A percentile compares a stretch with the other conserved stretches of the same genome.
Conservation (phyloP, 1,284 basidiomycete genomes). For the Marasmius tenuissimus region DNA sequence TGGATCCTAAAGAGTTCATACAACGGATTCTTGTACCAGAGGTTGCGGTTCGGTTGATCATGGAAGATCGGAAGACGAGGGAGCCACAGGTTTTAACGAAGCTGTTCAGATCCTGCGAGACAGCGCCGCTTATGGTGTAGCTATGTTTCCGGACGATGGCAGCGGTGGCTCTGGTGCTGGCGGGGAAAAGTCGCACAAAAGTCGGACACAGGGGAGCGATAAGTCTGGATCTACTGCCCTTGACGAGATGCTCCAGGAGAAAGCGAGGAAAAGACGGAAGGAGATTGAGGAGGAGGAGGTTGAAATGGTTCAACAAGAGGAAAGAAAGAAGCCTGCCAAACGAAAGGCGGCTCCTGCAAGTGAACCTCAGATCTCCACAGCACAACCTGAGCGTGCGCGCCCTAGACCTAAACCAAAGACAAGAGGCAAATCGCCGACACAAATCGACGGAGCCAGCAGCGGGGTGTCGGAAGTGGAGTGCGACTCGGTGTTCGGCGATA, state of each 20-base stretch:
- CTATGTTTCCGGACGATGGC: slow-evolving; percentile 71
- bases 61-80: slow-evolving; percentile 58
- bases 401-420: slow-evolving; percentile 4
- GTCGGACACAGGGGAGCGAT: slow-evolving; percentile 16
- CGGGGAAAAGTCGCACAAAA: slow-evolving; percentile 22
- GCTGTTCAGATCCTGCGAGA: slow-evolving; percentile 65
- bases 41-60: slow-evolving; percentile 68
- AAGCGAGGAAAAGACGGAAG: slow-evolving; percentile 18
- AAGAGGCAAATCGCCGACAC: neutral
- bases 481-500: neutral
- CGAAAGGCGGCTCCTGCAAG: slow-evolving; percentile 1
- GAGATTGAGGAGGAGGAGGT: slow-evolving; percentile 36
- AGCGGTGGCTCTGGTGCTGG: slow-evolving; percentile 38
- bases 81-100: slow-evolving; percentile 31
- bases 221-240: slow-evolving; percentile 15
- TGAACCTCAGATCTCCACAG: neutral
- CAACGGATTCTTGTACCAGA: slow-evolving; percentile 76
- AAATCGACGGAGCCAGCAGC: neutral
- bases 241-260: slow-evolving; percentile 7
- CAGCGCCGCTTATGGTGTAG: slow-evolving; percentile 72
- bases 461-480: neutral
- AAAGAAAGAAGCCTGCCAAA: slow-evolving; percentile 21
- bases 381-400: neutral
- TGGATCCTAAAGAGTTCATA: slow-evolving; percentile 70
- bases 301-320: slow-evolving; percentile 20